Conservation (phyloP, 805 yeast species). For the Schwanniomyces yamadae region DNA sequence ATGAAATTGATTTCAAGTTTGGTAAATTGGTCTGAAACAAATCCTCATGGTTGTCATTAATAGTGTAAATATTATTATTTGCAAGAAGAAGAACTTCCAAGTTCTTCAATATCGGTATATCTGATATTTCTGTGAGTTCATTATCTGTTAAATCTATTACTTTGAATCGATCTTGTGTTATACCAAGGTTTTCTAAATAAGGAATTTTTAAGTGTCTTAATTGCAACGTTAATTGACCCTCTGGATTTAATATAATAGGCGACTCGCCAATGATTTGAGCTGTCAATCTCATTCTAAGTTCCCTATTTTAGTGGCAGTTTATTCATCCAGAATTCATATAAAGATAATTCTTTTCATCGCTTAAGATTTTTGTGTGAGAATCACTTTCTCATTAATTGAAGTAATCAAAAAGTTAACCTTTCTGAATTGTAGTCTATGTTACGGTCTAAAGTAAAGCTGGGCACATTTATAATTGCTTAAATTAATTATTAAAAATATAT, state of each 20-base stretch:
- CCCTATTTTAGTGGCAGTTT: too few species aligned
- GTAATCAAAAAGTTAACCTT: too few species aligned
- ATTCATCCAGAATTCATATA: too few species aligned
- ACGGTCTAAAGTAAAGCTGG: too few species aligned
- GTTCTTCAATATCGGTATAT: constrained; percentile 44
- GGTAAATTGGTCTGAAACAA: constrained; percentile 37
- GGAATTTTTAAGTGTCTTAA: constrained; percentile 34
- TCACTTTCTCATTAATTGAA: too few species aligned
- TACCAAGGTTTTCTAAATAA: constrained; percentile 35
- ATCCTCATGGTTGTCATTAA: constrained; percentile 29
- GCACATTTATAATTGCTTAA: too few species aligned
- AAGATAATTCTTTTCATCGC: too few species aligned
- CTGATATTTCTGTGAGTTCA: constrained; percentile 54
- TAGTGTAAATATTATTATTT: constrained; percentile 53
- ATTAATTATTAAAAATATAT: too few species aligned
- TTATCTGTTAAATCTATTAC: constrained; percentile 77
- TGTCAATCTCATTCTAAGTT: constrained; percentile 39
- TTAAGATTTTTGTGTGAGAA: too few species aligned
- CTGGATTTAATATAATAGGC: constrained; percentile 33
- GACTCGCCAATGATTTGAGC: constrained; percentile 29
- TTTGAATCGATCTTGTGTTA: constrained; percentile 36
- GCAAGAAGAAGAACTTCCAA: constrained; percentile 58
- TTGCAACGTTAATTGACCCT: constrained; percentile 33
- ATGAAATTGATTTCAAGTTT: constrained; percentile 49
- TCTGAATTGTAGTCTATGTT: too few species aligned